Conservation (phyloP, 1,139 yeast genomes). For the Candida buenavistaensis region DNA sequence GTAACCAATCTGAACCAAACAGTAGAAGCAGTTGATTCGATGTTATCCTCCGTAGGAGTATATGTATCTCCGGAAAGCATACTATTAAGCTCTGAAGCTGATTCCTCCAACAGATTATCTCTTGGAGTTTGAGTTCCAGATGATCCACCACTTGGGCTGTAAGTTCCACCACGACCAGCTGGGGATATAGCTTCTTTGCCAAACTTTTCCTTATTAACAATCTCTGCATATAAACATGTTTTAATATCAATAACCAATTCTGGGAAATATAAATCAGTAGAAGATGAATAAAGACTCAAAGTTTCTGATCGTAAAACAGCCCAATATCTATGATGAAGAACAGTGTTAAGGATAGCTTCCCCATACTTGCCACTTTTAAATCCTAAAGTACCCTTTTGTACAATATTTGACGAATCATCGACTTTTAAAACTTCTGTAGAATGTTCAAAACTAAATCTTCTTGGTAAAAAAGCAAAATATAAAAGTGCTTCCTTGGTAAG, state of each 20-base stretch:
- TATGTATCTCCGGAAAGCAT: conserved; percentile 26
- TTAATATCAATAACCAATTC: conserved; percentile 69
- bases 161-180: conserved; percentile 9
- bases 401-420: conserved; percentile 33
- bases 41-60: conserved; percentile 24
- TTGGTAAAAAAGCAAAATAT: conserved; percentile 83
- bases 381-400: conserved; percentile 51
- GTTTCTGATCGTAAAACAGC: conserved; percentile 72
- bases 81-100: conserved; percentile 16
- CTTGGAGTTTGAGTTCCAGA: conserved; percentile 17
- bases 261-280: conserved; percentile 85
- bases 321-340: conserved; percentile 58
- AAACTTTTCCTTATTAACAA: conserved; percentile 32
- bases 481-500: conserved; percentile 64
- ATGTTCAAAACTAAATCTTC: conserved; percentile 20
- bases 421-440: conserved; percentile 9
- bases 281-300: conserved; percentile 63
- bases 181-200: conserved; percentile 15
- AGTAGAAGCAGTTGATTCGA: conserved; percentile 29
- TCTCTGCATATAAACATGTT: conserved; percentile 61
- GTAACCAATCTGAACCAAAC: conserved; percentile 61
- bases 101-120: conserved; percentile 16
- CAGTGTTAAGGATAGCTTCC: conserved; percentile 37
- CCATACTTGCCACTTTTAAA: conserved; percentile 49
- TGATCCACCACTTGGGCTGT: conserved; percentile 3